These are phyloP conservation scores for Sporothrix phasma DNA, from an alignment of 2,329 filamentous ascomycete genomes.

Conservation along the genomic window DNA sequence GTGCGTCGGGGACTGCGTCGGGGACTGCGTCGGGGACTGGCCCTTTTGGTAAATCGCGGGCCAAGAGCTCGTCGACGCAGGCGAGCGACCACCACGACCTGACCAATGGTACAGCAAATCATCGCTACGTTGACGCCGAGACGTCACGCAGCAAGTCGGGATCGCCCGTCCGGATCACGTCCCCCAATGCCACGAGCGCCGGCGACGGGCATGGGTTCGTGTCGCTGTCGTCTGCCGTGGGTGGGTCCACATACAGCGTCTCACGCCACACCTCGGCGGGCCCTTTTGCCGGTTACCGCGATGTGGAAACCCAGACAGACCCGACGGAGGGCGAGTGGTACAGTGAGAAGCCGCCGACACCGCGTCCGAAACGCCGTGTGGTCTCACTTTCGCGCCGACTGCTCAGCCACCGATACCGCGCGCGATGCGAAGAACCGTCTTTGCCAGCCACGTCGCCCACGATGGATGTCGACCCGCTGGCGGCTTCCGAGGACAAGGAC, in stretches of 20 bases:
- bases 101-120: conserved; percentile 27
- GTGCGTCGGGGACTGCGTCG: conserved; percentile 8
- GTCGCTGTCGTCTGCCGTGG: conserved; percentile 22
- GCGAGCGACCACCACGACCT: conserved; percentile 20
- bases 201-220: neutral
- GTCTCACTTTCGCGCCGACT: conserved; percentile 45
- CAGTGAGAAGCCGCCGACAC: conserved; percentile 28
- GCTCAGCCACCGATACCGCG: conserved; percentile 38
- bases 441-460: conserved; percentile 1
- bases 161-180: conserved; percentile 37
- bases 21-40: conserved; percentile 14
- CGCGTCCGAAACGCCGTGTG: conserved; percentile 37
- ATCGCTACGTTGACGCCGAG: conserved; percentile 42
- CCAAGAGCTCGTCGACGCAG: conserved; percentile 18
- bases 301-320: conserved; percentile 46
- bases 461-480: neutral
- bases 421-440: conserved; percentile 28
- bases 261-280: conserved; percentile 32
- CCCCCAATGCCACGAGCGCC: conserved; percentile 27
- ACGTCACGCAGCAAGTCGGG: conserved; percentile 45
- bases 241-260: conserved; percentile 22
- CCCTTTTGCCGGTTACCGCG: conserved; percentile 37
- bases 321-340: conserved; percentile 45
- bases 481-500: neutral
- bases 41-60: conserved; percentile 21